Percentiles rank a stretch among this genome's conserved stretches.
phyloP scores from a whole-genome alignment of 2,329 filamentous ascomycete genomes.

The Hypoxylon sp. region DNA sequence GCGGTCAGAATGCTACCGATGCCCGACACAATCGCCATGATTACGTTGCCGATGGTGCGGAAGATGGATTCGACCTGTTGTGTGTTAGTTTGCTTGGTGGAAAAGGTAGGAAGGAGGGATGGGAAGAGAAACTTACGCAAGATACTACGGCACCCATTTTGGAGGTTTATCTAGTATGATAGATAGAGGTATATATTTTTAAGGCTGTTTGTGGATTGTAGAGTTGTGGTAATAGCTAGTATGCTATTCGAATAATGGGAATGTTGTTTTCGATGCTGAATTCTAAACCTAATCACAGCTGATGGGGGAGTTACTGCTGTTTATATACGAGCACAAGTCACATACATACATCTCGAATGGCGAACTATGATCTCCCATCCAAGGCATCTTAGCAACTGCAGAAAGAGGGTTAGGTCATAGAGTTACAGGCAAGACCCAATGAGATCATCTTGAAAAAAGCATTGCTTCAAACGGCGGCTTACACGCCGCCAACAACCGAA shows the following conservation, averaged over 20 bases:
- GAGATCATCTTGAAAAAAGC: slow-evolving; percentile 36
- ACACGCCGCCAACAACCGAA: slow-evolving; percentile 15
- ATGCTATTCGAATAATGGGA: slow-evolving; percentile 17
- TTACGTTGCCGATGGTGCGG: slow-evolving; percentile 74
- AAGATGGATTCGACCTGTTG: slow-evolving; percentile 71
- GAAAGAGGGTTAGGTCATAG: slow-evolving; percentile 43
- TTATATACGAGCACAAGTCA: slow-evolving; percentile 34
- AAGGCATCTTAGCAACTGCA: slow-evolving; percentile 29
- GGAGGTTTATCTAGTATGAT: slow-evolving; percentile 48
- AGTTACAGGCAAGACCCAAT: slow-evolving; percentile 38
- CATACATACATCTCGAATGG: slow-evolving; percentile 16
- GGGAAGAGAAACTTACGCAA: slow-evolving; percentile 73
- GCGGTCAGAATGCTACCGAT: slow-evolving; percentile 75
- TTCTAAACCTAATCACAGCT: slow-evolving; percentile 10
- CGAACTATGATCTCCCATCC: slow-evolving; percentile 19
- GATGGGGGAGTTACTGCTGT: slow-evolving; percentile 22
- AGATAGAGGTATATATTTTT: slow-evolving; percentile 14
- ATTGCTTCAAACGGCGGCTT: slow-evolving; percentile 20
- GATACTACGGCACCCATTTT: slow-evolving; percentile 88
- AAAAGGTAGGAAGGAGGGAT: background rate
- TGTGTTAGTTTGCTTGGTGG: background rate
- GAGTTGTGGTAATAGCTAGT: slow-evolving; percentile 23
- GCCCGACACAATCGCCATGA: slow-evolving; percentile 78
- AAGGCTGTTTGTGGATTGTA: slow-evolving; percentile 20
- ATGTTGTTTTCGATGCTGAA: slow-evolving; percentile 8